A percentile compares a stretch with the other conserved stretches of the same genome.
Conservation (phyloP, 2,329 filamentous ascomycete genomes). For the Diaporthe ilicicola region DNA sequence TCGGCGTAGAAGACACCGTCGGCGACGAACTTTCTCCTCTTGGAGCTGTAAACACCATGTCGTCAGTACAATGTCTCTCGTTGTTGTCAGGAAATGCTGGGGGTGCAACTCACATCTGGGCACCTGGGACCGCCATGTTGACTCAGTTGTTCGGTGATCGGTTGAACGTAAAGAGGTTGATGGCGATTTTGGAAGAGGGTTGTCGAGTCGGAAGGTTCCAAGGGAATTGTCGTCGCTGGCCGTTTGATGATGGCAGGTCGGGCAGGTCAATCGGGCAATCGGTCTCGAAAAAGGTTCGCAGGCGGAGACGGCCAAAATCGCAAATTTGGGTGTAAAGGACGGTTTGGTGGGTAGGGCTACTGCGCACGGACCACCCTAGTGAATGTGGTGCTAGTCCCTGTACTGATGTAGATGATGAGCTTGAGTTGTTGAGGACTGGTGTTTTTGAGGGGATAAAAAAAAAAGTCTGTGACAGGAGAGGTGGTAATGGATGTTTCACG, state of each 20-base stretch:
- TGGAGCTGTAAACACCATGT: constrained; percentile 67
- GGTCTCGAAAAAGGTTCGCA: neutral
- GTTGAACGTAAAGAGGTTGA: constrained; percentile 41
- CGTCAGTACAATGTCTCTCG: constrained; percentile 26
- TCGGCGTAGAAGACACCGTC: constrained; percentile 99
- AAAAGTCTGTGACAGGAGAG: too few species aligned
- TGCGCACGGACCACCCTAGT: neutral
- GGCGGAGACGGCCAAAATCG: neutral
- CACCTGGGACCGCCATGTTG: constrained; percentile 69
- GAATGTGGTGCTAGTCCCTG: neutral
- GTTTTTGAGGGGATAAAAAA: too few species aligned
- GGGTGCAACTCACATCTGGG: constrained; percentile 65
- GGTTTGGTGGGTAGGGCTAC: constrained; percentile 14
- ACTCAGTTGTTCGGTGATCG: constrained; percentile 44
- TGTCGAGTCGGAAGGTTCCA: constrained; percentile 31
- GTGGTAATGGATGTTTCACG: too few species aligned
- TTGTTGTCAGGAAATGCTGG: neutral
- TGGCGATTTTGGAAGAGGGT: constrained; percentile 38
- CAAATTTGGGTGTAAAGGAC: neutral
- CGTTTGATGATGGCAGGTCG: constrained; percentile 26
- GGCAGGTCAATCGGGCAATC: neutral
- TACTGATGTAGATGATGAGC: neutral
- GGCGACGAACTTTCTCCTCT: constrained; percentile 93
- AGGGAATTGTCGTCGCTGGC: constrained; percentile 33
- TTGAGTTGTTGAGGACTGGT: neutral